Evolutionary conservation across 495 filamentous ascomycete genomes (phyloP), one percentile per base, ranked within the genome.

Genomic region (Hypoxylon perforatum): DNA sequence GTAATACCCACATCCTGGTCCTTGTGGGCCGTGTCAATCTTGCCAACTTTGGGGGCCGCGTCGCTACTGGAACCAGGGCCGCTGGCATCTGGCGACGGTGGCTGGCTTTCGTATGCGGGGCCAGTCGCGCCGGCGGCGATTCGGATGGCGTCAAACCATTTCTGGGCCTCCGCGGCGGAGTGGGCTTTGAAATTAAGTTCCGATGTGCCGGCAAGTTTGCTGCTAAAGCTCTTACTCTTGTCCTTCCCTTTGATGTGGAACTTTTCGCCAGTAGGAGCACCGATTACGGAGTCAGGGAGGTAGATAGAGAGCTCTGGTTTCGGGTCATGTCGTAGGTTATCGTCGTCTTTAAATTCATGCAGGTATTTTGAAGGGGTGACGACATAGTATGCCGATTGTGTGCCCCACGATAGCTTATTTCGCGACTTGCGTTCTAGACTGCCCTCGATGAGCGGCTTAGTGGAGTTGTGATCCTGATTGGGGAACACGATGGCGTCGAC

Each of bases 211-310:
- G 81, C 77, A 23, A 87, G 70, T 72, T 83, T 85, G 77, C 80
- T 79, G 63, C 81, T 78, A 54, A 87, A 64, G 44, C 75, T 77
- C 61, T 77, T 78, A 57, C 78, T 78, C 54, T 77, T 85, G 72
- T 98, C 92, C 78, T 98, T 99, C 69, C 95, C 96, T 81, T 97
- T 97, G 75, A 99, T 82, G 69, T 85, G 90, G 87, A 99, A 97
- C 75, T 96, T 97, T 65, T 86, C 83, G 41, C 89, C 93, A 63
- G 82, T 85, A 39, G 92, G 82, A 4, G 83, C 82, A 57, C 94
- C 92, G 57, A 98, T 83, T 21, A 86, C 78, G 71, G 94, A 96
- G 73, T 99, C 96, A 44, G 95, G 95, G 7, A 99, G 87, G 75
- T 93, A 99, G 54, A 99, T 88, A 19, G 90, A 93, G 8, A 93